Evolutionary conservation across 2,329 filamentous ascomycete species (phyloP).

Genomic region (Cladosporium colombiae): DNA sequence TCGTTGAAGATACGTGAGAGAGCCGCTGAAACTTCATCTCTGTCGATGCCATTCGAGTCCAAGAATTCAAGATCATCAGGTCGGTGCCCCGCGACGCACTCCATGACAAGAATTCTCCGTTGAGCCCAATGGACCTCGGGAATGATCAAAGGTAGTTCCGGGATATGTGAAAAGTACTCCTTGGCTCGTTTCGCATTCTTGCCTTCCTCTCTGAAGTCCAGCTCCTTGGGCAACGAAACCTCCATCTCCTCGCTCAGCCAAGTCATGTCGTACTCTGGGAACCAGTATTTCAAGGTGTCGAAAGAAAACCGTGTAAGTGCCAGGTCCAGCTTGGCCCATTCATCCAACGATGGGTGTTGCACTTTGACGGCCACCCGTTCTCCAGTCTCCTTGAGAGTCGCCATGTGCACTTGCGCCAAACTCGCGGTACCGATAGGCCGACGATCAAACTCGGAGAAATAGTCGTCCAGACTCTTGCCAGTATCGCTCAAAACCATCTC

Average conservation of each 20-base stretch:
- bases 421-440: slow-evolving; percentile 89
- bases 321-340: slow-evolving; percentile 88
- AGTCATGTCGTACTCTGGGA: slow-evolving; percentile 95
- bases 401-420: slow-evolving; percentile 90
- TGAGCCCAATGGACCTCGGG: slow-evolving; percentile 88
- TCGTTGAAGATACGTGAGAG: slow-evolving; percentile 95
- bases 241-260: slow-evolving; percentile 97
- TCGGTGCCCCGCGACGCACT: slow-evolving; percentile 80
- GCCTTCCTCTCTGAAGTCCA: slow-evolving; percentile 86
- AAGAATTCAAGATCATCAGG: slow-evolving; percentile 88
- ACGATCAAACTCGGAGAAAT: slow-evolving; percentile 81
- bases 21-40: slow-evolving; percentile 91
- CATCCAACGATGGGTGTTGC: slow-evolving; percentile 84
- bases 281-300: slow-evolving; percentile 83
- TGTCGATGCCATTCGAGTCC: slow-evolving; percentile 82
- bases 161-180: slow-evolving; percentile 75
- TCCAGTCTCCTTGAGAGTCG: slow-evolving; percentile 76
- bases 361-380: slow-evolving; percentile 94
- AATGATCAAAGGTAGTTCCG: slow-evolving; percentile 78
- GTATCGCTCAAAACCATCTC: slow-evolving; percentile 86
- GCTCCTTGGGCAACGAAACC: slow-evolving; percentile 80
- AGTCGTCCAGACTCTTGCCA: slow-evolving; percentile 72
- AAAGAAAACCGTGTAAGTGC: slow-evolving; percentile 87
- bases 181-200: slow-evolving; percentile 78
- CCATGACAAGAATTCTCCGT: slow-evolving; percentile 91